Evolutionary conservation across 208 protist species (phyloP), one percentile per base, ranked within the genome.

Genomic region (Borovskyia barvae): DNA sequence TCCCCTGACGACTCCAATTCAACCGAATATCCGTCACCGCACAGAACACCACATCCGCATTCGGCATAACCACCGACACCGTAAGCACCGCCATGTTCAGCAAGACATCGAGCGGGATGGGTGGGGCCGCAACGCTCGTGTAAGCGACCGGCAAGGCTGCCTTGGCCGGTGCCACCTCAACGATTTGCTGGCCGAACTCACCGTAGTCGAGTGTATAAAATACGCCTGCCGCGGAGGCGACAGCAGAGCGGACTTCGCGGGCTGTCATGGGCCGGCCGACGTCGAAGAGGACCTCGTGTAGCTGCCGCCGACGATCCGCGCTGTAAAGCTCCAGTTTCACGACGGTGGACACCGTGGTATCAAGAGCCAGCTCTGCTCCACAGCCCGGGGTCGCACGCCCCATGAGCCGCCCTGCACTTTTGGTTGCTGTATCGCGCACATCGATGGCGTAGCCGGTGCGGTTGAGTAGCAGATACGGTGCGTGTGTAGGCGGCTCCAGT

Each of bases 381-480:
- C 72, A 87, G 45, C 84, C 83, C 0, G 82, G 59, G 28, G 54
- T 48, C 15, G 69, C 84, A 7, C 66, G 57, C 12, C 71, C 84
- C 41, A 95, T 72, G 11, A 85, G 53, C 41, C 84, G 85, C 12
- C 76, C 74, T 25, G 66, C 41, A 28, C 68, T 70, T 52, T 67
- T 68, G 7, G 39, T 37, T 15, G 75, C 57, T 24, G 77, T 72
- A 49, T 92, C 80, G n/a, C 55, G 45, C 36, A 90, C 55, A 30
- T 80, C 70, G 3, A 93, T 58, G 1, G 54, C 2, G 58, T 66
- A 75, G 11, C 9, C 15, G 29, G 84, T 89, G 40, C 90, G 86
- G 56, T 96, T 96, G 25, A 93, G 49, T 48, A 92, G 30, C 9
- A 92, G 52, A 57, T 77, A 91, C n/a, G 90, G 85, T 29, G 66